phyloP scores from a whole-genome alignment of 768 basidiomycete species.

The Macrocybe gigantea region DNA sequence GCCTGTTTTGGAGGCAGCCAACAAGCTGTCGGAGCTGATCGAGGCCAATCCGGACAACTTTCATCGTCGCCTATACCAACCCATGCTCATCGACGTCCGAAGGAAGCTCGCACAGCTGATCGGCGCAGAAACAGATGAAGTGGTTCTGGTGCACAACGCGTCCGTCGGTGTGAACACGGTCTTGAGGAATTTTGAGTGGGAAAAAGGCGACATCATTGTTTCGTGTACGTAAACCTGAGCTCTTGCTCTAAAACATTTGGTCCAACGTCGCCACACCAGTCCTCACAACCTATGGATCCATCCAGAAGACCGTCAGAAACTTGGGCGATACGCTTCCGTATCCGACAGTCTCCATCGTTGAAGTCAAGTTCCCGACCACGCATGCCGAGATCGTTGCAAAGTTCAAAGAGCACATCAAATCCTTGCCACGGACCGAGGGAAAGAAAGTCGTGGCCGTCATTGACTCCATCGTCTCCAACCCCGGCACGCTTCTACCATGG shows the following conservation, averaged over 20 bases:
- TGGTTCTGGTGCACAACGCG: constrained; percentile 50
- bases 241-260: too few species aligned
- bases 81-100: constrained; percentile 29
- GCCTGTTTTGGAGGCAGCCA: constrained; percentile 37
- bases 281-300: constrained; percentile 41
- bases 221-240: constrained; percentile 27
- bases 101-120: constrained; percentile 42
- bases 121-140: constrained; percentile 38
- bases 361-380: constrained; percentile 49
- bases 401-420: constrained; percentile 27
- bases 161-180: constrained; percentile 57
- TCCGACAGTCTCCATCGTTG: constrained; percentile 44
- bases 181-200: constrained; percentile 56
- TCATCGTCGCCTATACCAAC: constrained; percentile 24
- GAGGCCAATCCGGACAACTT: constrained; percentile 51
- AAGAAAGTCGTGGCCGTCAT: constrained; percentile 60
- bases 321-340: constrained; percentile 50
- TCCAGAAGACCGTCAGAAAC: constrained; percentile 43
- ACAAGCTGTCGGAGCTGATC: constrained; percentile 24
- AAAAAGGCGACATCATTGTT: constrained; percentile 55
- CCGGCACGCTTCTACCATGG: constrained; percentile 74
- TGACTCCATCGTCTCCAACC: constrained; percentile 60
- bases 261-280: background rate
- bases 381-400: constrained; percentile 28
- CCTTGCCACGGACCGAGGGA: constrained; percentile 6